phyloP scores from a whole-genome alignment of 495 filamentous ascomycete species.

The Aspergillus panamensis region DNA sequence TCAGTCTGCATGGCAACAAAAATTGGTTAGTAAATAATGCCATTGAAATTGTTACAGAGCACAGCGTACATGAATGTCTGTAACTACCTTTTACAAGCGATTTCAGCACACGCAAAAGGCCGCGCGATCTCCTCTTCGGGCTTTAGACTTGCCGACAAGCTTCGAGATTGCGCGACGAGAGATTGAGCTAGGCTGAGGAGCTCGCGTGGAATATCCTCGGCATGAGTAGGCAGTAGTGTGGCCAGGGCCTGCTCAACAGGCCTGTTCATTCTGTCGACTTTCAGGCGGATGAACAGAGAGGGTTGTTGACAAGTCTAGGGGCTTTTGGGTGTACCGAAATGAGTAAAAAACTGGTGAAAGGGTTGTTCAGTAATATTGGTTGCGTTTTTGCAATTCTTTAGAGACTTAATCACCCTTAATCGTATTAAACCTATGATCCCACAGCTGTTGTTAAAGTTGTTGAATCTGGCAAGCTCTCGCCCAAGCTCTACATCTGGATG shows the following conservation, averaged over 20 bases:
- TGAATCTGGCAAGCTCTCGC: no score
- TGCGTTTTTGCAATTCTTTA: no score
- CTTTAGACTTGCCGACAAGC: slow-evolving; percentile 73
- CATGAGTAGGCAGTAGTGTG: slow-evolving; percentile 75
- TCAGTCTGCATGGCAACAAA: slow-evolving; percentile 52
- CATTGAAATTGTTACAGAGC: neutral
- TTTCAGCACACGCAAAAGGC: slow-evolving; percentile 82
- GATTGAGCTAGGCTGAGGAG: slow-evolving; percentile 74
- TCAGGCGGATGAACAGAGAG: neutral
- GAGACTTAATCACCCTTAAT: no score
- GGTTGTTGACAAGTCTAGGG: neutral
- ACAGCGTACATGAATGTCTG: neutral
- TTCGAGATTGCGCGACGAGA: slow-evolving; percentile 82
- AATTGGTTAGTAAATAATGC: slow-evolving; percentile 14
- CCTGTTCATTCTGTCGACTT: slow-evolving; percentile 42
- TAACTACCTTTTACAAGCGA: slow-evolving; percentile 78
- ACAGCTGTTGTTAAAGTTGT: no score
- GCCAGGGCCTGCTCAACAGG: slow-evolving; percentile 72
- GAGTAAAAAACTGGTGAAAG: neutral
- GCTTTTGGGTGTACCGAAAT: neutral
- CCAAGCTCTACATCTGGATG: neutral
- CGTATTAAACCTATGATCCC: no score
- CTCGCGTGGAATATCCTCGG: slow-evolving; percentile 63
- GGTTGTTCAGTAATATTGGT: no score
- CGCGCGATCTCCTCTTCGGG: slow-evolving; percentile 85